These are phyloP conservation scores for Pleurotus eryngii DNA, from an alignment of 768 basidiomycete species.

Conservation along the genomic window DNA sequence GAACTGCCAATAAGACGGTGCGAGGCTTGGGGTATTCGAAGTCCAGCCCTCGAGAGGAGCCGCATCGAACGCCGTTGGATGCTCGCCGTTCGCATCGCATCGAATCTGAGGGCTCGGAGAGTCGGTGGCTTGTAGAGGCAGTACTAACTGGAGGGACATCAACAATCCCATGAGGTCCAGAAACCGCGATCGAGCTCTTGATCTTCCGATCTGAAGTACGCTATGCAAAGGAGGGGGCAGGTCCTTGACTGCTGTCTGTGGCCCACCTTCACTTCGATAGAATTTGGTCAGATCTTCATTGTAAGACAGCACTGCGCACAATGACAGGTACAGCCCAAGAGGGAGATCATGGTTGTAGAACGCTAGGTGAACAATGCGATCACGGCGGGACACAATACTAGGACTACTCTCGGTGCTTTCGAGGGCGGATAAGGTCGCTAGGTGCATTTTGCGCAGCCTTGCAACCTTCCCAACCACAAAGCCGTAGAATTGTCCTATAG, in stretches of 20 bases:
- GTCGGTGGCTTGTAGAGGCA: slow-evolving; percentile 49
- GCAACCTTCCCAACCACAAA: slow-evolving; percentile 65
- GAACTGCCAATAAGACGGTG: slow-evolving; percentile 66
- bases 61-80: slow-evolving; percentile 46
- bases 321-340: slow-evolving; percentile 58
- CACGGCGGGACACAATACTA: slow-evolving; percentile 47
- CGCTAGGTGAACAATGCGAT: slow-evolving; percentile 56
- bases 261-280: slow-evolving; percentile 46
- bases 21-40: slow-evolving; percentile 37
- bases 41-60: slow-evolving; percentile 42
- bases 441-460: slow-evolving; percentile 63
- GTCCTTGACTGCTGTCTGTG: slow-evolving; percentile 46
- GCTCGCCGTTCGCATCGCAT: slow-evolving; percentile 38
- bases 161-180: slow-evolving; percentile 62
- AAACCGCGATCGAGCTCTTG: slow-evolving; percentile 56
- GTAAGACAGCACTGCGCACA: slow-evolving; percentile 55
- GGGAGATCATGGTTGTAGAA: slow-evolving; percentile 66
- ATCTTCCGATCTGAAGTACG: slow-evolving; percentile 54
- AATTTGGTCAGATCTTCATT: slow-evolving; percentile 55
- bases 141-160: slow-evolving; percentile 51
- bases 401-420: slow-evolving; percentile 33
- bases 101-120: slow-evolving; percentile 40
- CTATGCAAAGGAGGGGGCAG: slow-evolving; percentile 49
- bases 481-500: slow-evolving; percentile 72
- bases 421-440: slow-evolving; percentile 47